Evolutionary conservation across 306 rosid species (phyloP), one percentile per base, ranked within the genome.

Genomic region (Begonia peltatifolia): DNA sequence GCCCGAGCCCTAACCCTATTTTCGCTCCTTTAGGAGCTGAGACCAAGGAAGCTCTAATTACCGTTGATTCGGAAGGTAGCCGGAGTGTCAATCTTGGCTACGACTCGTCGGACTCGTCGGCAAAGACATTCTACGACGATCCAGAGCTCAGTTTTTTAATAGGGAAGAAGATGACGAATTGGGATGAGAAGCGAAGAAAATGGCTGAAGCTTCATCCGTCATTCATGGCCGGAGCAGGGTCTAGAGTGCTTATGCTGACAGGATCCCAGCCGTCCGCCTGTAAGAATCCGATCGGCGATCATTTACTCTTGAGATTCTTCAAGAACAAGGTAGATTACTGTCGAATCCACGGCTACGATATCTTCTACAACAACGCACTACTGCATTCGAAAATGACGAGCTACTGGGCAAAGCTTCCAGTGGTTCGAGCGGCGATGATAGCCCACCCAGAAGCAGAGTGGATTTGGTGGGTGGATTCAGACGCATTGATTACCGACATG

Each of bases 381-480:
- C 61, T 85, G 3, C 76, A 90, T 41, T 90, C 80, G 1, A 50
- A 72, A 11, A 90, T 90, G 97, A 62, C 52, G 52, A 44, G 63
- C 0, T 83, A 76, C 50, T 90, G 99, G 95, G 94, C 88, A 17
- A 90, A 90, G 47, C 83, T 86, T 1, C 88, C 92, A 0, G 83
- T 83, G 55, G 72, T 85, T 14, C 72, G 76, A 59, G 82, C 95
- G 4, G 82, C 88, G 4, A 86, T 86, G 94, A 13, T 86, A 72
- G 88, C 95, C 63, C 99, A 85, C n/a, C 92, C 94, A 5, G 95
- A 80, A 47, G 87, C 73, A 44, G 95, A 90, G 74, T 90, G 95
- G 95, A 83, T 90, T 76, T 90, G 85, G 87, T 90, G 99, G 99
- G 84, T 90, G 3, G 99, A 86, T 78, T 85, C 95, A 42, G 95